Conservation (phyloP, 2,329 filamentous ascomycete species). For the Penicillium digitatum region DNA sequence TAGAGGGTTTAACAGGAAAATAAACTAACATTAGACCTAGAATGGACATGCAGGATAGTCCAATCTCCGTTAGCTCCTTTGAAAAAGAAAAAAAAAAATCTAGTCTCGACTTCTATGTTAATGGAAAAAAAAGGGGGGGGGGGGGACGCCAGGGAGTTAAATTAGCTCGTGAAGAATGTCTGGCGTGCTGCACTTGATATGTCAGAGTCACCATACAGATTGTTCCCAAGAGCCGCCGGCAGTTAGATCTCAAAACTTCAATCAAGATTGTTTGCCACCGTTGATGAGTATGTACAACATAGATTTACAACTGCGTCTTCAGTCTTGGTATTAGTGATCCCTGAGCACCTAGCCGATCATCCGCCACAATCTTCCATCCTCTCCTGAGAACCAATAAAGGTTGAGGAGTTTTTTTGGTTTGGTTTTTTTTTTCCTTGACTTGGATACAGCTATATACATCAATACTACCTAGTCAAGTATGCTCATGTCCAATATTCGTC, state of each 20-base stretch:
- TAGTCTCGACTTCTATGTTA: background rate
- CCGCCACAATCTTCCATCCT: constrained; percentile 5
- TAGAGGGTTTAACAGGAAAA: background rate
- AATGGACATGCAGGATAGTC: background rate
- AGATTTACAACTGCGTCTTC: background rate
- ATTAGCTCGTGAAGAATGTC: constrained; percentile 1
- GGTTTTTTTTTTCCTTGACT: background rate
- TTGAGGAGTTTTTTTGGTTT: background rate
- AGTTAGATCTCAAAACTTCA: background rate
- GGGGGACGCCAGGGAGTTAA: background rate
- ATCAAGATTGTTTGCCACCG: background rate
- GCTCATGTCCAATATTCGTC: background rate
- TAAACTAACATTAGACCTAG: background rate
- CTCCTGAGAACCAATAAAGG: background rate
- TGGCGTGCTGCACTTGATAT: background rate
- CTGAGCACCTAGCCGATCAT: constrained; percentile 7
- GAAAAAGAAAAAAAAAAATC: background rate
- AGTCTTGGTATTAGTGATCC: constrained; percentile 3
- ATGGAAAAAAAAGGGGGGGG: too few species aligned
- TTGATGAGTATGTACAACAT: background rate
- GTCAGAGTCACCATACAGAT: background rate
- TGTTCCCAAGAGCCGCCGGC: constrained; percentile 1
- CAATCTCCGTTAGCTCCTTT: constrained; percentile 5
- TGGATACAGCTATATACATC: background rate
- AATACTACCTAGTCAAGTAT: background rate